Evolutionary conservation across 2,329 filamentous ascomycete species (phyloP).

Genomic region (Verticillium zaregamsianum): DNA sequence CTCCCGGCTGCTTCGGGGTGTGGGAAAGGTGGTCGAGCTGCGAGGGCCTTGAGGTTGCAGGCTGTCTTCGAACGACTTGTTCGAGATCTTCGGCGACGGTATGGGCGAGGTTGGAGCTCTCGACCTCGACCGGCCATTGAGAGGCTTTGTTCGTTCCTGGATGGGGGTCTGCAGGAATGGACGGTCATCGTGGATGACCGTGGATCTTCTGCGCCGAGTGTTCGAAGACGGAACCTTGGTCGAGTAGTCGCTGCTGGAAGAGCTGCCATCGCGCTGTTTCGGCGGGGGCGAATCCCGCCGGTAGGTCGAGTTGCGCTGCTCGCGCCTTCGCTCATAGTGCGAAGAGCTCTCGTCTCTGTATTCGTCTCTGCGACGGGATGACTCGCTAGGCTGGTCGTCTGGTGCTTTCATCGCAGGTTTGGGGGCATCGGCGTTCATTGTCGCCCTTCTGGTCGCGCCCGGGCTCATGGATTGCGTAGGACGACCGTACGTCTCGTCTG

Average conservation of each 20-base stretch:
- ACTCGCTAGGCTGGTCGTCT: constrained; percentile 24
- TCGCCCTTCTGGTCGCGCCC: constrained; percentile 18
- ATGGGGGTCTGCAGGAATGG: constrained; percentile 16
- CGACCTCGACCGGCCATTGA: constrained; percentile 23
- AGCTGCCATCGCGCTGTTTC: constrained; percentile 16
- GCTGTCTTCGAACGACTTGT: constrained; percentile 10
- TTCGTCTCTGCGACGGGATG: constrained; percentile 19
- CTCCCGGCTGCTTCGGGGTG: constrained; percentile 7
- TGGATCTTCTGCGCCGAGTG: constrained; percentile 27
- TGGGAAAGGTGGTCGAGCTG: constrained; percentile 25
- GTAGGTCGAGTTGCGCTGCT: constrained; percentile 21
- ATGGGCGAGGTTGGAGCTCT: constrained; percentile 28
- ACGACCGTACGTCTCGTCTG: constrained; percentile 19
- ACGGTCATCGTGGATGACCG: constrained; percentile 30
- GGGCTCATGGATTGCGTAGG: constrained; percentile 20
- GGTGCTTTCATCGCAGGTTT: constrained; percentile 23
- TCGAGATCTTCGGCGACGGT: constrained; percentile 21
- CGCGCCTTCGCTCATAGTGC: constrained; percentile 15
- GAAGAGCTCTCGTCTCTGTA: constrained; percentile 4
- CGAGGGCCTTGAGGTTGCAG: constrained; percentile 15
- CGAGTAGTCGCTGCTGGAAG: constrained; percentile 34
- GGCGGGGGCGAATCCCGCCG: constrained; percentile 18
- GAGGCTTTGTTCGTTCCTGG: constrained; percentile 3
- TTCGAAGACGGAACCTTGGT: constrained; percentile 22
- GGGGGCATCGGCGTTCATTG: constrained; percentile 20